A percentile compares a stretch with the other conserved stretches of the same genome.
These are phyloP conservation scores for Cordyceps pruinosa DNA, from an alignment of 2,329 filamentous ascomycete species.

Conservation along the genomic window DNA sequence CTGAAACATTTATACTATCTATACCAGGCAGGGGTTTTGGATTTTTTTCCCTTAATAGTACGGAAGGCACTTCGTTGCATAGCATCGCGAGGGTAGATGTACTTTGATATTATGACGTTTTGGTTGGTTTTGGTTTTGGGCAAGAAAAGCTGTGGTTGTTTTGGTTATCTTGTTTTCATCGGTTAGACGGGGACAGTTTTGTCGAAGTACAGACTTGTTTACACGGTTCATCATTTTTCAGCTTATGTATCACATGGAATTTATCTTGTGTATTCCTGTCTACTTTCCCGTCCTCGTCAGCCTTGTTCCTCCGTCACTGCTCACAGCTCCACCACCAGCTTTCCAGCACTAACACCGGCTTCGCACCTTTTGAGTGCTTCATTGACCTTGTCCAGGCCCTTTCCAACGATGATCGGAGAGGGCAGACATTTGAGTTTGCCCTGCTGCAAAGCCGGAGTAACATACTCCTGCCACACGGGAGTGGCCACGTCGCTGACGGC, in stretches of 20 bases:
- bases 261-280: neutral
- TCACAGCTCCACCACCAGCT: constrained; percentile 21
- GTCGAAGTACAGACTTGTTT: neutral
- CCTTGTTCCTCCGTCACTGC: neutral
- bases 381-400: constrained; percentile 20
- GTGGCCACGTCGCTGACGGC: constrained; percentile 20
- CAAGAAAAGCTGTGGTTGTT: neutral
- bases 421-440: constrained; percentile 19
- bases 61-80: neutral
- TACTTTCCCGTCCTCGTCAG: neutral
- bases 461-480: constrained; percentile 20
- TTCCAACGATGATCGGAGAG: constrained; percentile 18
- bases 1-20: neutral
- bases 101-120: neutral
- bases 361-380: constrained; percentile 17
- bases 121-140: neutral
- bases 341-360: constrained; percentile 21
- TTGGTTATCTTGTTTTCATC: neutral
- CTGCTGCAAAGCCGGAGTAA: constrained; percentile 19
- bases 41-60: neutral
- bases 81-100: neutral
- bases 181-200: neutral
- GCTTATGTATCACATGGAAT: too few species aligned
- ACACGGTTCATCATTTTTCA: neutral
- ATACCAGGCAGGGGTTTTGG: neutral